Evolutionary conservation across 257 asterid species (phyloP).

Genomic region (Marsdenia floribunda): DNA sequence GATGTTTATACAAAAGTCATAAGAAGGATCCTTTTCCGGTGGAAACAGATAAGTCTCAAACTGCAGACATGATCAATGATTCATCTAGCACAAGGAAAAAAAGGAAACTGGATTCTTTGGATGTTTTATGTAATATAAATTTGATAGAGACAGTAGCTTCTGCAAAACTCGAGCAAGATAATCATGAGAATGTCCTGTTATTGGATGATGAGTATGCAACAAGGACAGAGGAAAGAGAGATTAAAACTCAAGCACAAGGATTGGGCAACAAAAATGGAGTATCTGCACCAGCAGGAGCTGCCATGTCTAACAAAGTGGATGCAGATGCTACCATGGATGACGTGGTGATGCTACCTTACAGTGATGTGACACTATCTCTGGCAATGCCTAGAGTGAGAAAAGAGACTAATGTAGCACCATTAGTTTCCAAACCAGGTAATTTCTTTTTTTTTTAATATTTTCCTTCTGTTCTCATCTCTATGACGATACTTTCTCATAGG

Average conservation of each 20-base stretch:
- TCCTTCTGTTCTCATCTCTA: not conserved
- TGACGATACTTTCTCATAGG: not conserved
- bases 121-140: slow-evolving; percentile 21
- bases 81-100: slow-evolving; percentile 23
- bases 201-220: slow-evolving; percentile 25
- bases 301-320: slow-evolving; percentile 19
- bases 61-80: slow-evolving; percentile 17
- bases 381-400: slow-evolving; percentile 33
- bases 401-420: slow-evolving; percentile 26
- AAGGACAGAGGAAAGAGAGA: slow-evolving; percentile 27
- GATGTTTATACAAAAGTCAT: slow-evolving; percentile 24
- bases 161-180: slow-evolving; percentile 23
- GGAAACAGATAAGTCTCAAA: slow-evolving; percentile 24
- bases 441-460: slow-evolving; percentile 9
- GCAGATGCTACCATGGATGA: slow-evolving; percentile 36
- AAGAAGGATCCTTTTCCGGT: slow-evolving; percentile 27
- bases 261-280: slow-evolving; percentile 26
- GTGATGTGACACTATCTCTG: slow-evolving; percentile 25
- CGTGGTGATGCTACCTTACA: slow-evolving; percentile 37
- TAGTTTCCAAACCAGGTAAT: slow-evolving; percentile 46
- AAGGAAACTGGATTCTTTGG: slow-evolving; percentile 23
- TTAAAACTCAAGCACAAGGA: slow-evolving; percentile 28
- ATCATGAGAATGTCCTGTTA: slow-evolving; percentile 24
- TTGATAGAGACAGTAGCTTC: slow-evolving; percentile 16
- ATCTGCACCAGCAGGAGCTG: slow-evolving; percentile 23